Evolutionary conservation across 2,329 filamentous ascomycete species (phyloP).

Genomic region (Drechslerella stenobrocha): DNA sequence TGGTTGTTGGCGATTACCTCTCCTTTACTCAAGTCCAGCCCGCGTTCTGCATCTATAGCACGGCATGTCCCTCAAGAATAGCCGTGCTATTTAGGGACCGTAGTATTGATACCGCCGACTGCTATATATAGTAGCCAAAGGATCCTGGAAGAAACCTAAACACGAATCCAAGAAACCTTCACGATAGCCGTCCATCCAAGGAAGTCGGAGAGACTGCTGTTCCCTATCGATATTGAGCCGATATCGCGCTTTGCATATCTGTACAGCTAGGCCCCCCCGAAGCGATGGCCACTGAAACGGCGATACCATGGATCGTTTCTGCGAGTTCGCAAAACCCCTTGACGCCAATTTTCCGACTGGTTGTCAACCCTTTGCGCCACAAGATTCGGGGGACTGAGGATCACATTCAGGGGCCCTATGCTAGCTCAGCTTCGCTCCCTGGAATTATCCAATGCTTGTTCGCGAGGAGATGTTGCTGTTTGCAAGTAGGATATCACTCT

Average conservation of each 20-base stretch:
- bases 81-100: not conserved
- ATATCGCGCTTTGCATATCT: too few species aligned
- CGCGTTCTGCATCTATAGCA: slow-evolving; percentile 3
- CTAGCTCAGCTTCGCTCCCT: slow-evolving; percentile 3
- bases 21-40: slow-evolving; percentile 7
- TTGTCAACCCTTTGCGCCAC: slow-evolving; percentile 18
- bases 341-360: slow-evolving; percentile 23
- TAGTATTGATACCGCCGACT: too few species aligned
- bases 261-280: not conserved
- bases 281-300: not conserved
- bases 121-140: not conserved
- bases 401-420: slow-evolving; percentile 24
- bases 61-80: slow-evolving; percentile 4
- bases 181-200: too few species aligned
- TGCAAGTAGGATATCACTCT: slow-evolving; percentile 33
- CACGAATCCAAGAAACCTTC: too few species aligned
- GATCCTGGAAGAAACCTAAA: too few species aligned
- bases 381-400: slow-evolving; percentile 22
- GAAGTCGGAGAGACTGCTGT: too few species aligned
- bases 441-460: slow-evolving; percentile 24
- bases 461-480: slow-evolving; percentile 30
- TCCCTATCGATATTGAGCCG: too few species aligned
- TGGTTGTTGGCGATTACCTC: slow-evolving; percentile 18
- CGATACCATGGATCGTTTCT: not conserved
- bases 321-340: too few species aligned